Evolutionary conservation across 2,329 filamentous ascomycete species (phyloP).

Genomic region (Claviceps purpurea): DNA sequence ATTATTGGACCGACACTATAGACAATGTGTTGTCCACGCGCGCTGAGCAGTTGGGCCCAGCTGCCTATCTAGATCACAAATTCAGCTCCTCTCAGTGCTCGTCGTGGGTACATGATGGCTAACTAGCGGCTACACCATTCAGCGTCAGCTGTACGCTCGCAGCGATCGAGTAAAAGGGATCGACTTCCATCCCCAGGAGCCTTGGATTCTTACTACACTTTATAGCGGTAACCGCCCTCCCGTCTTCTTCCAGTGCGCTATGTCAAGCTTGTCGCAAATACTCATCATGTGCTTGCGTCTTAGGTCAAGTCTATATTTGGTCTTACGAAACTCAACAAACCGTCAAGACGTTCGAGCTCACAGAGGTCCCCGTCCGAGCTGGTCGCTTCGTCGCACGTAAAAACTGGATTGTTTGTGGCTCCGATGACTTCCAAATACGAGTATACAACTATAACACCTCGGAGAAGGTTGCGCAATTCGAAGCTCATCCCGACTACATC

Average conservation of each 20-base stretch:
- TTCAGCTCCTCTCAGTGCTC: not conserved
- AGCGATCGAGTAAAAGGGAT: constrained; percentile 95
- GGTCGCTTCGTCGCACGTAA: constrained; percentile 94
- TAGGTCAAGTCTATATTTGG: constrained; percentile 98
- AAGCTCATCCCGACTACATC: constrained; percentile 97
- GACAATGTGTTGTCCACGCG: not conserved
- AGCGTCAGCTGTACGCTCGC: constrained; percentile 49
- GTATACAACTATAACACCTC: constrained; percentile 99
- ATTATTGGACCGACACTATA: not conserved
- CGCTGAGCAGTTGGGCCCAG: constrained; percentile 5
- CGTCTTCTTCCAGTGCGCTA: not conserved
- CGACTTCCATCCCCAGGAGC: constrained; percentile 93
- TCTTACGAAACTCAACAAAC: constrained; percentile 94
- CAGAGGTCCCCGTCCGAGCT: constrained; percentile 92
- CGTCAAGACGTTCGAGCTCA: constrained; percentile 97
- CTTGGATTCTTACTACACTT: constrained; percentile 91
- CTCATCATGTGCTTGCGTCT: not conserved
- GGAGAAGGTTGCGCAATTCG: constrained; percentile 94
- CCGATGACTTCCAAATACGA: constrained; percentile 74
- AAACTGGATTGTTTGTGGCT: constrained; percentile 98
- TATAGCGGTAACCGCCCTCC: constrained; percentile 59
- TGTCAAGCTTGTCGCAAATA: not conserved
- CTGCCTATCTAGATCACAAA: not conserved
- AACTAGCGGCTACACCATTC: not conserved
- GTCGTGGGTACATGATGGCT: not conserved